These are phyloP conservation scores for Ploettnerulaceae sp. DNA, from an alignment of 2,329 filamentous ascomycete genomes.

Conservation along the genomic window DNA sequence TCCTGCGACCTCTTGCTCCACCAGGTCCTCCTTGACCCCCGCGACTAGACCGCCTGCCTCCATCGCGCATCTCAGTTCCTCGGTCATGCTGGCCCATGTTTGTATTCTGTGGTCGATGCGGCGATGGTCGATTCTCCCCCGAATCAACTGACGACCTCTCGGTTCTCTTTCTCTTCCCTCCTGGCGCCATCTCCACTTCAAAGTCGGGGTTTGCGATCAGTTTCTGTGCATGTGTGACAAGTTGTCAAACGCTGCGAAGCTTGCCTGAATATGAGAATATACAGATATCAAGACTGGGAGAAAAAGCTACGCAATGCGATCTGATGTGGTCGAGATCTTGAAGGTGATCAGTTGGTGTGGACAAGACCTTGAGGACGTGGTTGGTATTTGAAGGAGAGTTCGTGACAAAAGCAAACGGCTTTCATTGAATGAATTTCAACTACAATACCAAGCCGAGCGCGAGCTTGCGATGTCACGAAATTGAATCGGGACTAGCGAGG, in stretches of 20 bases:
- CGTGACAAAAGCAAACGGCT: slow-evolving; percentile 1
- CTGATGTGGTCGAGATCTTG: slow-evolving; percentile 8
- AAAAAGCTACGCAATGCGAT: slow-evolving; percentile 9
- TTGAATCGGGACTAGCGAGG: neutral
- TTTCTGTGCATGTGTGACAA: slow-evolving; percentile 27
- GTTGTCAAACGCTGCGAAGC: slow-evolving; percentile 12
- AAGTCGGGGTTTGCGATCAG: slow-evolving; percentile 19
- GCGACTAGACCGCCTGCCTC: slow-evolving; percentile 42
- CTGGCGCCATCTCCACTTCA: slow-evolving; percentile 31
- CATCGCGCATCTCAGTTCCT: slow-evolving; percentile 45
- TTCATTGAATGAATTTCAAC: slow-evolving; percentile 5
- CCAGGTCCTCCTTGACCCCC: slow-evolving; percentile 38
- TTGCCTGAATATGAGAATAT: slow-evolving; percentile 9
- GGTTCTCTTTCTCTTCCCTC: slow-evolving; percentile 35
- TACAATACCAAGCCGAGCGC: neutral
- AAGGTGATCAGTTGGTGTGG: neutral
- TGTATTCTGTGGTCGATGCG: slow-evolving; percentile 57
- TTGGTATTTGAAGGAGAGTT: neutral
- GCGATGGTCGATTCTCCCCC: slow-evolving; percentile 50
- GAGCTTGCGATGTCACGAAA: too few species aligned
- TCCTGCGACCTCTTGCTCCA: slow-evolving; percentile 27
- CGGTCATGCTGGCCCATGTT: slow-evolving; percentile 53
- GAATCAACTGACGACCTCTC: slow-evolving; percentile 36
- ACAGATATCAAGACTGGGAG: slow-evolving; percentile 7
- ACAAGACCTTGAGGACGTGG: neutral